Conservation (phyloP, 768 basidiomycete species). For the Russula griseocarnosa region DNA sequence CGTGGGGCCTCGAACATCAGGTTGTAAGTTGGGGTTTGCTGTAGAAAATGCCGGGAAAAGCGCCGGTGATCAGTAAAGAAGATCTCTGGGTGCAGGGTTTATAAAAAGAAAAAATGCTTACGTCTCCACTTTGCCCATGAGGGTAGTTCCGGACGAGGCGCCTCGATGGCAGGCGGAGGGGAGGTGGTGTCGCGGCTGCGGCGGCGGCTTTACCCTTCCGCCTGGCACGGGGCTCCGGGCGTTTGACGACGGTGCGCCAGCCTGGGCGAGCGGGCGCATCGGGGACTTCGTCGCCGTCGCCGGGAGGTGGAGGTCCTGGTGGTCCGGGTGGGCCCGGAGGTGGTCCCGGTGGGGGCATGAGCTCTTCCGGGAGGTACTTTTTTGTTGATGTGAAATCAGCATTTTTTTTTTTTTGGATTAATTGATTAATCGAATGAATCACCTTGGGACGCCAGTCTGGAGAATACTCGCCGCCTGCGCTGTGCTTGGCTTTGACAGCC, state of each 20-base stretch:
- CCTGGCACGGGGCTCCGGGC: conserved; percentile 36
- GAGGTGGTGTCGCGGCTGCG: conserved; percentile 39
- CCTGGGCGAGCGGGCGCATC: conserved; percentile 54
- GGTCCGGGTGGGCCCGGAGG: conserved; percentile 7
- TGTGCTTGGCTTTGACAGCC: conserved; percentile 78
- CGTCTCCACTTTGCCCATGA: conserved; percentile 87
- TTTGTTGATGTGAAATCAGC: too few species aligned
- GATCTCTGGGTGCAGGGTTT: not conserved
- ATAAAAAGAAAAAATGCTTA: too few species aligned
- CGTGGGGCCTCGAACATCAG: conserved; percentile 40
- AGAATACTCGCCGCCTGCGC: conserved; percentile 71
- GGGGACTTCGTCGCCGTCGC: conserved; percentile 42
- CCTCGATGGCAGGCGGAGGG: conserved; percentile 34
- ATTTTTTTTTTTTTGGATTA: too few species aligned
- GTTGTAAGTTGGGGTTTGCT: conserved; percentile 66
- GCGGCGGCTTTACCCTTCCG: conserved; percentile 40
- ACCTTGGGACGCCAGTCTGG: conserved; percentile 71
- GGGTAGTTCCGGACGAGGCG: conserved; percentile 53
- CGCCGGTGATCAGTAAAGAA: not conserved
- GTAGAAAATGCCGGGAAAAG: not conserved
- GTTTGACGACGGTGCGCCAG: conserved; percentile 71
- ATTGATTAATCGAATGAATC: too few species aligned
- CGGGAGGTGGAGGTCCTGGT: conserved; percentile 43
- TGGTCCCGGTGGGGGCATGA: conserved; percentile 26
- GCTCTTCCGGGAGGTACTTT: conserved; percentile 38